Evolutionary conservation across 306 rosid species (phyloP).

Genomic region (Begonia loranthoides): DNA sequence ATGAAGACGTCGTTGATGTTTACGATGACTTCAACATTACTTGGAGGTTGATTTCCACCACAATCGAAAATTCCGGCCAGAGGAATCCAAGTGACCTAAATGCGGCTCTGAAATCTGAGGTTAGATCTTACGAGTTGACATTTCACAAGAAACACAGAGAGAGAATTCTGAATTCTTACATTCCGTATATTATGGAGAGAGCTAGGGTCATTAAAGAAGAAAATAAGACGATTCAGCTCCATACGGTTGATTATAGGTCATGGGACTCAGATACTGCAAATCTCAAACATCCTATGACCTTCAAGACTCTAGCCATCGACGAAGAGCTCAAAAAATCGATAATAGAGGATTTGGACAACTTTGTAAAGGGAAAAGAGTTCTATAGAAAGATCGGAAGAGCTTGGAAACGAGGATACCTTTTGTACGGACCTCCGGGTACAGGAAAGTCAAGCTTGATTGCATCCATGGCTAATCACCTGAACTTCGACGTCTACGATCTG

Average conservation of each 20-base stretch:
- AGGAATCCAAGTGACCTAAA: conserved; percentile 8
- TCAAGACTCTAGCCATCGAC: conserved; percentile 43
- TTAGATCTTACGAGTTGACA: conserved; percentile 33
- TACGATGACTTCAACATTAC: conserved; percentile 27
- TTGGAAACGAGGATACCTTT: conserved; percentile 54
- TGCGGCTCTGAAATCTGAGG: conserved; percentile 34
- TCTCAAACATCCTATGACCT: conserved; percentile 46
- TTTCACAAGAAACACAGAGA: conserved; percentile 44
- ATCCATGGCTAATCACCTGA: conserved; percentile 51
- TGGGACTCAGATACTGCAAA: conserved; percentile 14
- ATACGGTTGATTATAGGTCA: conserved; percentile 16
- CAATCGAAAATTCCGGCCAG: conserved; percentile 8
- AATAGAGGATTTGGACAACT: conserved; percentile 25
- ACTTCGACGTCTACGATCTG: conserved; percentile 53
- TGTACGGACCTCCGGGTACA: conserved; percentile 57
- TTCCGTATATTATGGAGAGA: conserved; percentile 26
- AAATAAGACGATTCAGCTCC: conserved; percentile 27
- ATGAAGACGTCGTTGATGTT: conserved; percentile 22
- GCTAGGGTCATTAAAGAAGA: conserved; percentile 30
- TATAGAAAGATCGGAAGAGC: conserved; percentile 49
- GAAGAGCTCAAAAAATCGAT: conserved; percentile 28
- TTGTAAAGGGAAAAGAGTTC: conserved; percentile 33
- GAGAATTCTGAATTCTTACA: conserved; percentile 22
- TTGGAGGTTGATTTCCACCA: conserved; percentile 30
- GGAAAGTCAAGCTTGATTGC: conserved; percentile 58